These are phyloP conservation scores for Entamoeba invadens DNA, from an alignment of 208 protist genomes.

Conservation along the genomic window DNA sequence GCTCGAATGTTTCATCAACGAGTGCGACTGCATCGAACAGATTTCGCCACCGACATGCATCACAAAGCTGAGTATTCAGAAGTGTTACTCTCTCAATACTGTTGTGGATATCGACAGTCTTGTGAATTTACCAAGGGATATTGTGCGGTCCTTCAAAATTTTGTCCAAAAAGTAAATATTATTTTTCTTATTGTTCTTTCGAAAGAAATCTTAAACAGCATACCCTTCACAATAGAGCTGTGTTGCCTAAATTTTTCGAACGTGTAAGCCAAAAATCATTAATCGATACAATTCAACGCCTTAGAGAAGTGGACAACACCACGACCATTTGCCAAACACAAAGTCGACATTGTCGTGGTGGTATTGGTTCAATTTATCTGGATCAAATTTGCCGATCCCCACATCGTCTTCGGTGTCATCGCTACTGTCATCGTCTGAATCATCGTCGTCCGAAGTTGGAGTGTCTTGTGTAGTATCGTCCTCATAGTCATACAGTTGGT, in stretches of 20 bases:
- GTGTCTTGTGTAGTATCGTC: not conserved
- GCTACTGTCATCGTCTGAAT: not conserved
- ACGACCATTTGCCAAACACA: not conserved
- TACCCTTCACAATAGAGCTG: too few relatives aligned
- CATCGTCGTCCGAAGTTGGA: not conserved
- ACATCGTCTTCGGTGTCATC: not conserved
- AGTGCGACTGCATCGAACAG: not conserved
- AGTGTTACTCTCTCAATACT: not conserved
- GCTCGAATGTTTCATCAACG: not conserved
- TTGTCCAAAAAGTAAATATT: not conserved
- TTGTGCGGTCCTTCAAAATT: not conserved
- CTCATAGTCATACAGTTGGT: not conserved
- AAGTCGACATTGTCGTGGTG: not conserved
- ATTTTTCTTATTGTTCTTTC: not conserved
- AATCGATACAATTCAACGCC: too few relatives aligned
- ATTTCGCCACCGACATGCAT: not conserved
- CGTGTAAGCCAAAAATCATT: too few relatives aligned
- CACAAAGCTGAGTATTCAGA: not conserved
- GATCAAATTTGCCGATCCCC: not conserved
- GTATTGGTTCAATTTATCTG: not conserved
- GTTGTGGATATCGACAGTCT: not conserved
- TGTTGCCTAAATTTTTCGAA: too few relatives aligned
- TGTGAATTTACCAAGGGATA: not conserved
- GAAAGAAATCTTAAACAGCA: too few relatives aligned
- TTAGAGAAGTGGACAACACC: not conserved